Base-by-base conservation (phyloP, 805 yeast species). In the Jamesozyma jinghongensis region DNA sequence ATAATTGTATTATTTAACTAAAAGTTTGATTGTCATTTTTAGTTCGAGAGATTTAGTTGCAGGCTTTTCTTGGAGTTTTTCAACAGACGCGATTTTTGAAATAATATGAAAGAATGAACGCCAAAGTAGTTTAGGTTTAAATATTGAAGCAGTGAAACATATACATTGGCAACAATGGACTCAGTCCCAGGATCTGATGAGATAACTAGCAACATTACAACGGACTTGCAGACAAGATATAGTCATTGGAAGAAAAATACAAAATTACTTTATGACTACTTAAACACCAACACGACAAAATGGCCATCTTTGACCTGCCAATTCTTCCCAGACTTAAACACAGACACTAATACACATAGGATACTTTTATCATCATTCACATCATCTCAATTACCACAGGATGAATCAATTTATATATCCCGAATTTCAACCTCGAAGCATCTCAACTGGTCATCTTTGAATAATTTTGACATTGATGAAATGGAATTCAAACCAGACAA, bases 231-330 rank as follows among this genome's bases (percentile, higher is more conserved):
- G 41, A 45, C 47, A 25, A 53, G 62, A 19, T 68, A 68, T 40
- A 53, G 58, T 17, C 46, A 46, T 7, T 86, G 95, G 95, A 86
- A 85, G 59, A 79, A 82, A 52, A 81, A 90, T 29, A 79, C 85
- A 3, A 86, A 86, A 8, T 66, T 81, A 47, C 66, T 85, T 41
- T 86, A 86, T 60, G 84, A 80, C 50, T 73, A 81, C 46, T 67
- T 85, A 35, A 79, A 82, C 46, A 81, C 92, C 3, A 73, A 73
- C 36, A 77, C 81, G 7, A 64, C 79, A 19, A 72, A 76, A 39
- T 79, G 79, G 74, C 94, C 94, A 1, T 75, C 85, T 13, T 62
- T 84, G 44, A 68, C 87, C 0, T 71, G 82, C 14, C 75, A 79
- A 48, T 83, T 86, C 77, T 64, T 82, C 28, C 81, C 83, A 1